These are phyloP conservation scores for Pyrenula aspistea DNA, from an alignment of 495 filamentous ascomycete species.

Conservation along the genomic window DNA sequence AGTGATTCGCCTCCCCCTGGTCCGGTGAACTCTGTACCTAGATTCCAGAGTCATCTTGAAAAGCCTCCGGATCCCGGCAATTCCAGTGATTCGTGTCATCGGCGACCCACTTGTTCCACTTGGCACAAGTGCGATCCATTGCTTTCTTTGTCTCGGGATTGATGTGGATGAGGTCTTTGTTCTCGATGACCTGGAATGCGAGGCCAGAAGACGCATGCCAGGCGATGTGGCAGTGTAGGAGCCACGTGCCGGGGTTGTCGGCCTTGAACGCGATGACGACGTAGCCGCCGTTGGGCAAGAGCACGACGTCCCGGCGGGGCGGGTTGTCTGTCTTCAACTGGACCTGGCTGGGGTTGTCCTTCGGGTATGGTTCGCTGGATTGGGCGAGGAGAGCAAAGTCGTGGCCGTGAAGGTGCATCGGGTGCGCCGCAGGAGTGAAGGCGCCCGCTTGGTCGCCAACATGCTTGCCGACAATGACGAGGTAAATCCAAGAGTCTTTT, in stretches of 20 bases:
- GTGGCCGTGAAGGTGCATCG: slow-evolving; percentile 44
- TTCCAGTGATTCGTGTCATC: not conserved
- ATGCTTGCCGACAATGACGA: not conserved
- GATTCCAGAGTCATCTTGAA: not conserved
- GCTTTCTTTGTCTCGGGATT: not conserved
- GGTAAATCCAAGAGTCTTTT: not conserved
- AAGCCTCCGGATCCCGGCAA: not conserved
- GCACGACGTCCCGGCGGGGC: slow-evolving; percentile 46
- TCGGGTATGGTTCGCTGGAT: slow-evolving; percentile 11
- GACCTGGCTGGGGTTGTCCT: slow-evolving; percentile 8
- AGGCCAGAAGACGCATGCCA: slow-evolving; percentile 33
- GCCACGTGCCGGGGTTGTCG: slow-evolving; percentile 37
- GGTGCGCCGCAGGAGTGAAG: not conserved
- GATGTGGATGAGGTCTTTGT: not conserved
- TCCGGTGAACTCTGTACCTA: not conserved
- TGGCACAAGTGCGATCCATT: not conserved
- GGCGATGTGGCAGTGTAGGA: slow-evolving; percentile 41
- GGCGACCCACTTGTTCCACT: not conserved
- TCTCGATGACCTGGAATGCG: slow-evolving; percentile 33
- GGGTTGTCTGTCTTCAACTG: slow-evolving; percentile 21
- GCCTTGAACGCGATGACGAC: slow-evolving; percentile 37
- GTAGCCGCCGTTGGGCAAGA: slow-evolving; percentile 34
- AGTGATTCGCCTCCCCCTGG: no score
- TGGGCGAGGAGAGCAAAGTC: slow-evolving; percentile 46
- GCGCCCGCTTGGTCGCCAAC: not conserved